These are phyloP conservation scores for Auricularia sp. DNA, from an alignment of 768 basidiomycete species.

Conservation along the genomic window DNA sequence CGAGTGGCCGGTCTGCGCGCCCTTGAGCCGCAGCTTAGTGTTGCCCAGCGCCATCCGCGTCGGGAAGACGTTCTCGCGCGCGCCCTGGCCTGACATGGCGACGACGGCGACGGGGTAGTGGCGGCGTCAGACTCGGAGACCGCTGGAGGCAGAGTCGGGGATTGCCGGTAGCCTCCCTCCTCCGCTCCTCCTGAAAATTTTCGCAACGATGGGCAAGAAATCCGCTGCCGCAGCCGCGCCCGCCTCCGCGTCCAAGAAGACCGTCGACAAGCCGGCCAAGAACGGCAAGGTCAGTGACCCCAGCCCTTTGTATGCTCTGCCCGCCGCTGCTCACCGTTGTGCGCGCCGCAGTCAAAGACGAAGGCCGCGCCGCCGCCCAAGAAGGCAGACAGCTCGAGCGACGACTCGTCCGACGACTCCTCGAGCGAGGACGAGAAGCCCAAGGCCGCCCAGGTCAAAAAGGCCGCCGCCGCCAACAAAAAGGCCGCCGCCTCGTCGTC, in stretches of 20 bases:
- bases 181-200: background rate
- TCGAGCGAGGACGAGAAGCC: constrained; percentile 38
- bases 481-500: constrained; percentile 13
- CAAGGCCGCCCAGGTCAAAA: constrained; percentile 27
- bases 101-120: too few relatives aligned
- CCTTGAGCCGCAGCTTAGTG: constrained; percentile 81
- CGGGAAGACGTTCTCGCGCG: constrained; percentile 73
- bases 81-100: constrained; percentile 79
- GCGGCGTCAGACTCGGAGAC: too few relatives aligned
- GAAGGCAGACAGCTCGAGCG: constrained; percentile 3
- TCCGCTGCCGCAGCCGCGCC: background rate
- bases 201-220: constrained; percentile 7
- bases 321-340: background rate
- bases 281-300: background rate
- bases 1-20: constrained; percentile 91
- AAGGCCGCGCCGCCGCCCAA: constrained; percentile 2
- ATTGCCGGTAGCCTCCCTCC: background rate
- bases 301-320: background rate
- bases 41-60: constrained; percentile 47
- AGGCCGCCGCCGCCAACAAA: constrained; percentile 7
- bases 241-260: constrained; percentile 3
- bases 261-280: background rate
- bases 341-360: background rate
- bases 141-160: background rate
- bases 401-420: constrained; percentile 10